Evolutionary conservation across 1,284 basidiomycete species (phyloP).

Genomic region (Singerocomus rubriflavus): DNA sequence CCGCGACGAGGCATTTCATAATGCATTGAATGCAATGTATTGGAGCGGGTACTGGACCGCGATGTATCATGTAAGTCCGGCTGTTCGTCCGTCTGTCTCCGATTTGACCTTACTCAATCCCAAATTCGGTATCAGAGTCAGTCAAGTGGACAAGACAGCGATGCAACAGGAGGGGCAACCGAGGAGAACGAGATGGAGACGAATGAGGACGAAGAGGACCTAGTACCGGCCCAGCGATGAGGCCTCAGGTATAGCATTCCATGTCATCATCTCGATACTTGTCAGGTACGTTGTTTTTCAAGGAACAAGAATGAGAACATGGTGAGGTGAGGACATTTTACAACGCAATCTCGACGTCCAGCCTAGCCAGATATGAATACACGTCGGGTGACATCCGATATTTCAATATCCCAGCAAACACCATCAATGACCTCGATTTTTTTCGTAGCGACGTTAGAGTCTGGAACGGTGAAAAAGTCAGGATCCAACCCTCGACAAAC

Average conservation of each 20-base stretch:
- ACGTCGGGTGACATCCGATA: conserved; percentile 90
- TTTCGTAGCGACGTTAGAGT: conserved; percentile 60
- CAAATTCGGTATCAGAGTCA: conserved; percentile 25
- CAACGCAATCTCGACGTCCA: conserved; percentile 77
- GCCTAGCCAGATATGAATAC: conserved; percentile 80
- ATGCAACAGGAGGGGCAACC: conserved; percentile 15
- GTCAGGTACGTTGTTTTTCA: conserved; percentile 19
- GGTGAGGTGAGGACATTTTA: conserved; percentile 27
- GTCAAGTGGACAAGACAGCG: conserved; percentile 2
- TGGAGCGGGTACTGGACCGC: conserved; percentile 85
- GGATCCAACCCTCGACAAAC: neutral
- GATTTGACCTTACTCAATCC: neutral
- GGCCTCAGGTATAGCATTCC: neutral
- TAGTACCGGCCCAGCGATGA: conserved; percentile 42
- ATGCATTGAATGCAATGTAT: conserved; percentile 73
- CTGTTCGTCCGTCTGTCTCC: neutral
- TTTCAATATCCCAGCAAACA: conserved; percentile 85
- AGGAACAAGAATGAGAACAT: neutral
- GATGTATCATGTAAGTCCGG: conserved; percentile 62
- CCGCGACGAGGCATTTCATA: conserved; percentile 70
- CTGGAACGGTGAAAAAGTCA: conserved; percentile 37
- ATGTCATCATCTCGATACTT: neutral
- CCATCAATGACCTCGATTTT: conserved; percentile 78
- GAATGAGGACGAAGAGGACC: conserved; percentile 27
- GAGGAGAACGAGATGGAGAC: conserved; percentile 29